Percentiles rank a stretch among this genome's conserved stretches.
phyloP scores from a whole-genome alignment of 306 rosid species.

The Citrullus colocynthis region DNA sequence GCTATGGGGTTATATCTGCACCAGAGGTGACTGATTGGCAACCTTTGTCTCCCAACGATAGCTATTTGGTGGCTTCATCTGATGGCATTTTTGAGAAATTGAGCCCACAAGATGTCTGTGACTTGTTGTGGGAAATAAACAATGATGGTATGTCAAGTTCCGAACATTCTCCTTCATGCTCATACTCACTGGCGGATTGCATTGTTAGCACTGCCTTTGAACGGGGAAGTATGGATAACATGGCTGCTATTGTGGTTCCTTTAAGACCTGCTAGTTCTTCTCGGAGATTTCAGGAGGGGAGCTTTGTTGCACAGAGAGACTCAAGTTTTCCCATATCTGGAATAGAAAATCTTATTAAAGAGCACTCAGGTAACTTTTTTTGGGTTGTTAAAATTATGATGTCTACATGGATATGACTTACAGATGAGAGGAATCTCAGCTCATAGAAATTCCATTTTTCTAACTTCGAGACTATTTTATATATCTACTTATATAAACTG shows the following conservation, averaged over 20 bases:
- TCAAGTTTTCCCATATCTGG: slow-evolving; percentile 19
- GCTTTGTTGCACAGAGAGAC: slow-evolving; percentile 32
- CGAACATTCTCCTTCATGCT: slow-evolving; percentile 40
- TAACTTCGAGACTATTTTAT: neutral
- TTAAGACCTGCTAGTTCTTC: slow-evolving; percentile 33
- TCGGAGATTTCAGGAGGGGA: slow-evolving; percentile 19
- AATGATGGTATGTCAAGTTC: slow-evolving; percentile 24
- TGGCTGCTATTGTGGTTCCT: slow-evolving; percentile 86
- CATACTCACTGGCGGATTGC: slow-evolving; percentile 70
- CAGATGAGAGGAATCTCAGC: neutral
- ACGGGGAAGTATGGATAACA: slow-evolving; percentile 83
- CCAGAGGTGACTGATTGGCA: slow-evolving; percentile 97
- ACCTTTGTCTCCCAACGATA: slow-evolving; percentile 69
- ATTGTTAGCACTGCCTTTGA: slow-evolving; percentile 51
- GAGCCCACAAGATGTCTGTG: slow-evolving; percentile 81
- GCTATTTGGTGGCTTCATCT: slow-evolving; percentile 86
- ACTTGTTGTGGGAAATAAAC: slow-evolving; percentile 70
- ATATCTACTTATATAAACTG: neutral
- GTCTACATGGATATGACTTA: neutral
- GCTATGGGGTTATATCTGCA: slow-evolving; percentile 74
- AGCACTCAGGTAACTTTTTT: slow-evolving; percentile 38
- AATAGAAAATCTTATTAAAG: slow-evolving; percentile 24
- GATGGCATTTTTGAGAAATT: slow-evolving; percentile 92
- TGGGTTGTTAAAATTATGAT: slow-evolving; percentile 9
- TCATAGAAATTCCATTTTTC: neutral